phyloP scores from a whole-genome alignment of 345 rosid species.

The Pugionium cornutum region DNA sequence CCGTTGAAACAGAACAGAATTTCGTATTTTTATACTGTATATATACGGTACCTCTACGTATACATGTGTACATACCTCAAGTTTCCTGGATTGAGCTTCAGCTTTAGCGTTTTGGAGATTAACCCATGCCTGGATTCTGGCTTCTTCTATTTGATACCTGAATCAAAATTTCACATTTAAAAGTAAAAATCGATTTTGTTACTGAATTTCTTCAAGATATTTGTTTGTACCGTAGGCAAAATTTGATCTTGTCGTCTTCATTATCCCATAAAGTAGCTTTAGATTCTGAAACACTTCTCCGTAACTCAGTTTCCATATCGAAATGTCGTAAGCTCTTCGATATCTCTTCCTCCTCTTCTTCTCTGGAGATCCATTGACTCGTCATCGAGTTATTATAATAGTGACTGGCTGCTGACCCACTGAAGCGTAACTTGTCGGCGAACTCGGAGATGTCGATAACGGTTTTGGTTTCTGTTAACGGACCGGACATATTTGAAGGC shows the following conservation, averaged over 20 bases:
- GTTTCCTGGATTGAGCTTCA: slow-evolving; percentile 93
- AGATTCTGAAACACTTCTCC: slow-evolving; percentile 60
- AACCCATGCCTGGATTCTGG: slow-evolving; percentile 92
- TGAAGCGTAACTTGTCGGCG: slow-evolving; percentile 63
- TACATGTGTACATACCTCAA: slow-evolving; percentile 51
- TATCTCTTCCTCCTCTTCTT: slow-evolving; percentile 85
- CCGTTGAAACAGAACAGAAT: slow-evolving; percentile 18
- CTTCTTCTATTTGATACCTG: slow-evolving; percentile 95
- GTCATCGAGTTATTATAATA: slow-evolving; percentile 56
- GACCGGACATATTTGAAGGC: slow-evolving; percentile 85
- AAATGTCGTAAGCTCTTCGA: slow-evolving; percentile 86
- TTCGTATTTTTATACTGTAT: slow-evolving; percentile 10
- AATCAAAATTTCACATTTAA: background rate
- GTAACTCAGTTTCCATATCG: slow-evolving; percentile 51
- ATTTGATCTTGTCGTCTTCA: slow-evolving; percentile 78
- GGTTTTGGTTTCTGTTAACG: slow-evolving; percentile 51
- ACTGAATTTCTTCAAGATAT: background rate
- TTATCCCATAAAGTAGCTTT: slow-evolving; percentile 70
- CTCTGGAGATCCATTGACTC: slow-evolving; percentile 86
- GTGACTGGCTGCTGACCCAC: slow-evolving; percentile 43
- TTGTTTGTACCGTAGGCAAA: slow-evolving; percentile 65
- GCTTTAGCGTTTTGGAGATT: slow-evolving; percentile 92
- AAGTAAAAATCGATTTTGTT: too few species aligned
- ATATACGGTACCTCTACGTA: background rate
- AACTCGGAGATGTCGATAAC: slow-evolving; percentile 63